Evolutionary conservation across 208 protist species (phyloP).

Genomic region (Wallacemonas sp.): DNA sequence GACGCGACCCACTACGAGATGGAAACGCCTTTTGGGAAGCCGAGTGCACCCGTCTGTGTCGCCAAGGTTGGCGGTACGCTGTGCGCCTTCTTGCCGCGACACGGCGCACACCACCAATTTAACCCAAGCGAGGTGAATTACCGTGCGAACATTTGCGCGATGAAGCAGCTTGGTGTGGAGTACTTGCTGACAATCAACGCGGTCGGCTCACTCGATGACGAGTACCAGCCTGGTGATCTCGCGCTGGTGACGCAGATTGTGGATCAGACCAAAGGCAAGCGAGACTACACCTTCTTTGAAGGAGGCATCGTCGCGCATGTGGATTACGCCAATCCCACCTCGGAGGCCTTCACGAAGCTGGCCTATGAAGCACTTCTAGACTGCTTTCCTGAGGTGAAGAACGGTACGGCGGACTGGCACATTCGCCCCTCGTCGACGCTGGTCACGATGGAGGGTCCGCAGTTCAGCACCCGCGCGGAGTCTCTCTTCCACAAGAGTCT

Average conservation of each 20-base stretch:
- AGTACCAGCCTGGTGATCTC: slow-evolving; percentile 82
- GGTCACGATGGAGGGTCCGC: slow-evolving; percentile 92
- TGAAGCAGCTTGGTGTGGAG: slow-evolving; percentile 86
- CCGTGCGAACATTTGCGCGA: slow-evolving; percentile 90
- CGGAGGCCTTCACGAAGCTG: slow-evolving; percentile 37
- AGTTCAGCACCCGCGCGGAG: slow-evolving; percentile 91
- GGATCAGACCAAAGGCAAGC: slow-evolving; percentile 69
- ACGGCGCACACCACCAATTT: slow-evolving; percentile 76
- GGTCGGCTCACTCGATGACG: slow-evolving; percentile 79
- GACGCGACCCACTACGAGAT: slow-evolving; percentile 62
- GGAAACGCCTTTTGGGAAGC: slow-evolving; percentile 82
- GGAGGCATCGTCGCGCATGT: slow-evolving; percentile 80
- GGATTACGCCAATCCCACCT: slow-evolving; percentile 81
- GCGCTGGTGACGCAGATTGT: slow-evolving; percentile 90
- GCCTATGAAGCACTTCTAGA: slow-evolving; percentile 36
- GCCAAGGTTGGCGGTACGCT: slow-evolving; percentile 50
- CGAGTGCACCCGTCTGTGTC: slow-evolving; percentile 66
- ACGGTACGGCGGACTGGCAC: slow-evolving; percentile 26
- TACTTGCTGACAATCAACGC: slow-evolving; percentile 88
- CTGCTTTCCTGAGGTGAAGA: slow-evolving; percentile 37
- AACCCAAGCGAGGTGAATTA: slow-evolving; percentile 90
- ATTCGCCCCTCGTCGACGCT: slow-evolving; percentile 62
- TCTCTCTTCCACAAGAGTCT: slow-evolving; percentile 74
- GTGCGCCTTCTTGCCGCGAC: slow-evolving; percentile 89
- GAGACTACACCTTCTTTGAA: slow-evolving; percentile 86